Percentiles rank a stretch among this genome's conserved stretches.
Conservation (phyloP, 148 eudicot species). For the Limonium bicolor region DNA sequence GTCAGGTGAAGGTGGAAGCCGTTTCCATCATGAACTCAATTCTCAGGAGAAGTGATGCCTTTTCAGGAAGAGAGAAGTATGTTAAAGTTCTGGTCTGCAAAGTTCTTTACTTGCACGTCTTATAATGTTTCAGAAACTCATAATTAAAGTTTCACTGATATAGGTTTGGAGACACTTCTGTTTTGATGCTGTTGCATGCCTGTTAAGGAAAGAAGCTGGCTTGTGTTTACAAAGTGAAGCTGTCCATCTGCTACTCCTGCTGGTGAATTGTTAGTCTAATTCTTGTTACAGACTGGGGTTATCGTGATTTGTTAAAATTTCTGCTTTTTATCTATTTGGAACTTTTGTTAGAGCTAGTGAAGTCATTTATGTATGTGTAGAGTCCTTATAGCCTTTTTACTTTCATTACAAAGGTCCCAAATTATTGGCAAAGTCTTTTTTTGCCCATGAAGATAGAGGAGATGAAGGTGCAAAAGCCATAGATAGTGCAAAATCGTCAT, state of each 20-base stretch:
- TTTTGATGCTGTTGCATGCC: slow-evolving; percentile 41
- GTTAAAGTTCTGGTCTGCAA: too few relatives aligned
- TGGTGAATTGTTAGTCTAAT: slow-evolving; percentile 69
- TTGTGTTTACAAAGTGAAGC: slow-evolving; percentile 52
- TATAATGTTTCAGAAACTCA: background rate
- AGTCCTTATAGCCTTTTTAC: slow-evolving; percentile 5
- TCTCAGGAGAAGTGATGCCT: slow-evolving; percentile 48
- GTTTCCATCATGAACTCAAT: slow-evolving; percentile 48
- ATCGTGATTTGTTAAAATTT: too few relatives aligned
- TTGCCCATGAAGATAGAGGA: slow-evolving; percentile 23
- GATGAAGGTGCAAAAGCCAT: slow-evolving; percentile 17
- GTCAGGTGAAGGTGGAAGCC: slow-evolving; percentile 34
- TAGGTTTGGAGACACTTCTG: slow-evolving; percentile 44
- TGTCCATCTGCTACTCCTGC: slow-evolving; percentile 50
- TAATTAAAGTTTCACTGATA: slow-evolving; percentile 7
- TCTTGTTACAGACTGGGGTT: too few relatives aligned
- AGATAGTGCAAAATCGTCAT: slow-evolving; percentile 10
- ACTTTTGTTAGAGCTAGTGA: too few relatives aligned
- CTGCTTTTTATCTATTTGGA: too few relatives aligned
- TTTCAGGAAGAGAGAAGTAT: slow-evolving; percentile 60
- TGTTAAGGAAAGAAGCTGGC: slow-evolving; percentile 60
- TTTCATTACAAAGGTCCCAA: slow-evolving; percentile 48
- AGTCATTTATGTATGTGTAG: too few relatives aligned
- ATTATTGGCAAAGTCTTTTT: slow-evolving; percentile 40
- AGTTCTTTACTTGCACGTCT: slow-evolving; percentile 1